Percentiles rank a stretch among this genome's conserved stretches.
Evolutionary conservation across 257 asterid species (phyloP).

Genomic region (Knoxia roxburghii): DNA sequence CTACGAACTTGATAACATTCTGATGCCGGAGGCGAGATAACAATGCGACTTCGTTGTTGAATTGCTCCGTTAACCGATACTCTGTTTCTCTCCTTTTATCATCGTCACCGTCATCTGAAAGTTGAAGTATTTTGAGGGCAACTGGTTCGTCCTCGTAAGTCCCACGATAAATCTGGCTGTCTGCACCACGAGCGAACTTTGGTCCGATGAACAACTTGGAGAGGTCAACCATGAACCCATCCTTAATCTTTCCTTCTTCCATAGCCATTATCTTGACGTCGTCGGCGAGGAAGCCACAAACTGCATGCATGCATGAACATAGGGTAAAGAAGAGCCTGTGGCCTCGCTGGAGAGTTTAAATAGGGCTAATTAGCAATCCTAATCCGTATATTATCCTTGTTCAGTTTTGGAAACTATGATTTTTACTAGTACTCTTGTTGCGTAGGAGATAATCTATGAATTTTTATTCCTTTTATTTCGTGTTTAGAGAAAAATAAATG

Average conservation of each 20-base stretch:
- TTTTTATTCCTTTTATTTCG: too few relatives aligned
- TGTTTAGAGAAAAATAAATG: too few relatives aligned
- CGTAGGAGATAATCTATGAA: too few relatives aligned
- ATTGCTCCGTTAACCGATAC: conserved; percentile 49
- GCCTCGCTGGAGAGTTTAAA: too few relatives aligned
- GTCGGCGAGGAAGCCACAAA: too few relatives aligned
- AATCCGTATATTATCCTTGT: too few relatives aligned
- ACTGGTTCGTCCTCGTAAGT: conserved; percentile 74
- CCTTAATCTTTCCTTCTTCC: conserved; percentile 38
- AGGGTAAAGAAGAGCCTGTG: too few relatives aligned
- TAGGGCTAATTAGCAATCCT: too few relatives aligned
- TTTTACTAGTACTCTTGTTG: too few relatives aligned
- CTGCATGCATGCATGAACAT: too few relatives aligned
- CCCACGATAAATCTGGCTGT: conserved; percentile 75
- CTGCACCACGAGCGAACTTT: conserved; percentile 81
- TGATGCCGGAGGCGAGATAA: conserved; percentile 61
- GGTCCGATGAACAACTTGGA: conserved; percentile 74
- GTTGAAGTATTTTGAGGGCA: conserved; percentile 76
- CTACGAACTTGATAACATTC: conserved; percentile 69
- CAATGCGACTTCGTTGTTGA: conserved; percentile 54
- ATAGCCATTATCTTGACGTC: too few relatives aligned
- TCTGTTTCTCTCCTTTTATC: conserved; percentile 34
- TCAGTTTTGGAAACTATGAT: too few relatives aligned
- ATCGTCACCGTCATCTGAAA: conserved; percentile 64
- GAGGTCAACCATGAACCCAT: conserved; percentile 72